Evolutionary conservation across 805 yeast species (phyloP).

Genomic region (Scheffersomyces stipitis): DNA sequence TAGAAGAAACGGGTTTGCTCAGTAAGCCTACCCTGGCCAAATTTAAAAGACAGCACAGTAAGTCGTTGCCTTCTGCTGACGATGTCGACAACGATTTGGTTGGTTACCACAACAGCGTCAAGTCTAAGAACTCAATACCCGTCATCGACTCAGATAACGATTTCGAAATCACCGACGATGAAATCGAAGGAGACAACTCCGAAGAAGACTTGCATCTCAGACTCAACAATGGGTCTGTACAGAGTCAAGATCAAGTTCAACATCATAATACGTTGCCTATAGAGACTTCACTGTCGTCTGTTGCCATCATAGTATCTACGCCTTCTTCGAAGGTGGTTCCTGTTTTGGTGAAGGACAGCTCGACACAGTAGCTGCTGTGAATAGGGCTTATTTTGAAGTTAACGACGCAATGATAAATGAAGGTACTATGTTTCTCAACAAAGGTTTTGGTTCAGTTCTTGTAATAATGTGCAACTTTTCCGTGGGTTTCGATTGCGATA

Average conservation of each 20-base stretch:
- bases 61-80: slow-evolving; percentile 29
- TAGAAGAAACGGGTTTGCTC: slow-evolving; percentile 8
- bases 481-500: too few relatives aligned
- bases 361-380: too few relatives aligned
- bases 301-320: slow-evolving; percentile 13
- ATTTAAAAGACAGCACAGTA: slow-evolving; percentile 31
- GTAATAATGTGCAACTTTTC: not conserved
- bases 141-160: slow-evolving; percentile 47
- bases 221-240: not conserved
- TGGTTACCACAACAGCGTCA: slow-evolving; percentile 32
- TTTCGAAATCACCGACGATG: slow-evolving; percentile 31
- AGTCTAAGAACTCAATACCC: slow-evolving; percentile 40
- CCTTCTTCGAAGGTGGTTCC: slow-evolving; percentile 10
- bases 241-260: too few relatives aligned
- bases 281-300: slow-evolving; percentile 3
- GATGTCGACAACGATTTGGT: slow-evolving; percentile 34
- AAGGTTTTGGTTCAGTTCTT: not conserved
- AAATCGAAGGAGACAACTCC: slow-evolving; percentile 4
- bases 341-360: too few relatives aligned
- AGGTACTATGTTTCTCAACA: not conserved
- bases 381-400: too few relatives aligned
- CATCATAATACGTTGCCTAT: too few relatives aligned
- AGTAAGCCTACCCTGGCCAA: slow-evolving; percentile 11
- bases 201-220: not conserved
- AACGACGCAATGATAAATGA: too few relatives aligned